Evolutionary conservation across 2,329 filamentous ascomycete species (phyloP), one percentile per base, ranked within the genome.

Genomic region (Phialophora macrospora): DNA sequence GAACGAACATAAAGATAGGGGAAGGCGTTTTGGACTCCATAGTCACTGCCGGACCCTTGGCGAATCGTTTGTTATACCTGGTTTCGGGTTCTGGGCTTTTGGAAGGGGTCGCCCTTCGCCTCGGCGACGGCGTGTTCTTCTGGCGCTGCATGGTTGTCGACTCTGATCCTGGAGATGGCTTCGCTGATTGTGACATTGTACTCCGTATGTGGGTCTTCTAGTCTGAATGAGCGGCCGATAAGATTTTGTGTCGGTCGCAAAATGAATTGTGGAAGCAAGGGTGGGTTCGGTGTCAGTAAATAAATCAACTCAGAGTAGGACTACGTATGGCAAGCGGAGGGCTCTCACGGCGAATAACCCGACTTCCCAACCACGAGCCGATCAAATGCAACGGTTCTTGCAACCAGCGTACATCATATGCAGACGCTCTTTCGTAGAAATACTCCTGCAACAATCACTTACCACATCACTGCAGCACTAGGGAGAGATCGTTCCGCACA

Each of bases 1-100:
- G 34, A n/a, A 62, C n/a, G 51, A 62, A 62, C 51, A 62, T 62
- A 28, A 62, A 55, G 17, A 12, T 34, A n/a, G 49, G 51, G 30
- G 60, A 44, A 30, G 60, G 26, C 38, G 51, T 38, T 38, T 60
- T 54, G 22, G 46, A 12, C 30, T 11, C 24, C 24, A n/a, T 60
- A 32, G 34, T 52, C 28, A 1, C 4, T 14, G 9, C 30, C 11
- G 20, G 22, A 7, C 17, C 46, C 8, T 4, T 30, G 11, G 11
- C 34, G 34, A n/a, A 38, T 11, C 32, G 44, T 52, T 38, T 24
- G 34, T 12, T 14, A 5, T 60, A 17, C 20, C 20, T 38, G n/a
- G 14, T 41, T 12, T 24, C 30, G 17, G 46, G 49, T 14, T 41
- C 44, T 4, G 30, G 58, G 51, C 6, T 54, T 44, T 54, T 54